Evolutionary conservation across 177 flowering plant species (phyloP).

Genomic region (Telopea speciosissima): DNA sequence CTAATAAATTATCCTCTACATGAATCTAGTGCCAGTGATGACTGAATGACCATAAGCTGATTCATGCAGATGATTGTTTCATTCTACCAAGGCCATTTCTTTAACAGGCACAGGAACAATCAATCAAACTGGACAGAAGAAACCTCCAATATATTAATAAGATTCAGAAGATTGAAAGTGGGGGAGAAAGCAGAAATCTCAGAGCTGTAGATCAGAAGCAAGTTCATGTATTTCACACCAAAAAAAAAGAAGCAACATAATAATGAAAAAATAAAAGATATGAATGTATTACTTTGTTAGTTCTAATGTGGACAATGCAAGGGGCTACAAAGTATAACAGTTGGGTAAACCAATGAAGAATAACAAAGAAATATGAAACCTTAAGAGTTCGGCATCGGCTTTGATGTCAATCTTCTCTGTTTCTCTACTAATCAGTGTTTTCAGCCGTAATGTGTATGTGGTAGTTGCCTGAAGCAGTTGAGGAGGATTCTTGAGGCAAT

Average conservation of each 20-base stretch:
- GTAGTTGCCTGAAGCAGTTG: slow-evolving; percentile 79
- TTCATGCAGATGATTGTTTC: too few species aligned
- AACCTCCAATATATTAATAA: background rate
- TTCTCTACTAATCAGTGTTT: slow-evolving; percentile 64
- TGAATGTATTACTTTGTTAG: background rate
- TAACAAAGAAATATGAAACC: slow-evolving; percentile 33
- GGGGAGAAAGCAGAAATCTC: background rate
- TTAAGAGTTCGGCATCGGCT: slow-evolving; percentile 93
- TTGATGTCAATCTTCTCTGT: slow-evolving; percentile 84
- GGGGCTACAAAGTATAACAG: background rate
- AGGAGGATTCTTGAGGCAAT: slow-evolving; percentile 66
- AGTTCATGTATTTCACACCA: background rate
- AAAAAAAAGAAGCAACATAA: too few species aligned
- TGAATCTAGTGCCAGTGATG: background rate
- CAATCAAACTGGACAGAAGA: background rate
- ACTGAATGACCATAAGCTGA: background rate
- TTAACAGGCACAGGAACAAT: background rate
- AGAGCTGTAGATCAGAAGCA: background rate
- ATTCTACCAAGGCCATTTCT: background rate
- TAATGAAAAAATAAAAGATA: background rate
- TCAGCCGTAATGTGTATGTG: slow-evolving; percentile 59
- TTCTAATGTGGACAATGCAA: background rate
- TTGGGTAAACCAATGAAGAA: background rate
- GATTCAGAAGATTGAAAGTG: background rate
- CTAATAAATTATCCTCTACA: background rate